Conservation (phyloP, 169 alveolate species). For the Perkinsus olseni region DNA sequence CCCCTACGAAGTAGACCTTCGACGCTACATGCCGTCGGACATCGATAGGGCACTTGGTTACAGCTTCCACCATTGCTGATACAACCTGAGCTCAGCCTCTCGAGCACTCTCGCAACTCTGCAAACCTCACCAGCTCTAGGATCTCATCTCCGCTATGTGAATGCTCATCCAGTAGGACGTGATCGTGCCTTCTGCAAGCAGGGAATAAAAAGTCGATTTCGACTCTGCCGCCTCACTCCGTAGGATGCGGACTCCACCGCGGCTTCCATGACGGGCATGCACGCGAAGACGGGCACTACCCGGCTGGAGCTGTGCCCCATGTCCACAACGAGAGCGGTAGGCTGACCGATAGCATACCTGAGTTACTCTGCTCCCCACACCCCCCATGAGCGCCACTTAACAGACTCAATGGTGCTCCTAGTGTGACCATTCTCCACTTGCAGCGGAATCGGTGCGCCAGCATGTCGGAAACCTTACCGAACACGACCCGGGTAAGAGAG, state of each 20-base stretch:
- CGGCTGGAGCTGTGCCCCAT: neutral
- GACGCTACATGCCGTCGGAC: neutral
- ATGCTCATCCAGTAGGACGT: neutral
- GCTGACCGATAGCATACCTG: neutral
- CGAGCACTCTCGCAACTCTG: neutral
- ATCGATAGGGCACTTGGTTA: neutral
- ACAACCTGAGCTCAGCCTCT: neutral
- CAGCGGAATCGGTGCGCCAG: neutral
- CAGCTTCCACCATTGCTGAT: neutral
- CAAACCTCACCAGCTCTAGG: neutral
- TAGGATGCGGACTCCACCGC: neutral
- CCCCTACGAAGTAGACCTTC: neutral
- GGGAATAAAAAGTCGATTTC: neutral
- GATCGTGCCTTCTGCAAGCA: neutral
- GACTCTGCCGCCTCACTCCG: neutral
- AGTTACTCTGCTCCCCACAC: neutral
- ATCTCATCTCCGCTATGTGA: neutral
- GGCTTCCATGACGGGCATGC: neutral
- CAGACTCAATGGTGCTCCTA: neutral
- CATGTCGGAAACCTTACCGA: neutral
- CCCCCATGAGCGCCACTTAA: neutral
- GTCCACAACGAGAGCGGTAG: neutral
- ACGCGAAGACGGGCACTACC: neutral
- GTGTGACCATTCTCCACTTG: neutral
- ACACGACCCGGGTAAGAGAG: neutral